A percentile compares a stretch with the other conserved stretches of the same genome.
Evolutionary conservation across 192 early-diverging fungal species (phyloP).

Genomic region (Coemansia sp.): DNA sequence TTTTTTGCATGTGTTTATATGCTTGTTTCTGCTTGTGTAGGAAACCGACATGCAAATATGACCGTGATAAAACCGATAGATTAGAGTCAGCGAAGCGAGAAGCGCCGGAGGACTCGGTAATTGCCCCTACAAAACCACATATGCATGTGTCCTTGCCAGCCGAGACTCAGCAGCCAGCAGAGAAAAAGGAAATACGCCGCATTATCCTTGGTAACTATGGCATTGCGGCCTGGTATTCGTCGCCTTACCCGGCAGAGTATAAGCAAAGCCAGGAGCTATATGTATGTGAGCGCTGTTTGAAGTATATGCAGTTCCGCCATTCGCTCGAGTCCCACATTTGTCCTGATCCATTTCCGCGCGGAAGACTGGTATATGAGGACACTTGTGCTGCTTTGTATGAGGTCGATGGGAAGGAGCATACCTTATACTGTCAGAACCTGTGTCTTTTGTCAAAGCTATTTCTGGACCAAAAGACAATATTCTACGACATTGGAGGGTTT

Average conservation of each 20-base stretch:
- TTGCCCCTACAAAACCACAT: not conserved
- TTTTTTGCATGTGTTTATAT: not conserved
- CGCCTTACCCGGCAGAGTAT: slow-evolving; percentile 94
- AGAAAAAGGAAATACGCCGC: slow-evolving; percentile 25
- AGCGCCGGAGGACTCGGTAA: not conserved
- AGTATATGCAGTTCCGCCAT: slow-evolving; percentile 83
- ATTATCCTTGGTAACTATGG: slow-evolving; percentile 78
- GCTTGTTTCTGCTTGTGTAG: not conserved
- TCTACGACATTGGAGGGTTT: slow-evolving; percentile 91
- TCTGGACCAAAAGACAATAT: slow-evolving; percentile 95
- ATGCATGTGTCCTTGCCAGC: not conserved
- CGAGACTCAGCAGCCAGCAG: not conserved
- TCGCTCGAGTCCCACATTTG: slow-evolving; percentile 63
- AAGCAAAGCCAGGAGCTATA: slow-evolving; percentile 67
- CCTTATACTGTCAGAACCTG: slow-evolving; percentile 94
- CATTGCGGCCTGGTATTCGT: slow-evolving; percentile 91
- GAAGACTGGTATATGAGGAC: slow-evolving; percentile 79
- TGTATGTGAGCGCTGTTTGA: slow-evolving; percentile 90
- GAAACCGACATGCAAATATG: not conserved
- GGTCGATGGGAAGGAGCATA: slow-evolving; percentile 84
- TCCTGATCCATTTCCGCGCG: slow-evolving; percentile 70
- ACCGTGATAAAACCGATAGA: not conserved
- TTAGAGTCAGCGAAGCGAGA: not conserved
- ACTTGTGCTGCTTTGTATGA: slow-evolving; percentile 62
- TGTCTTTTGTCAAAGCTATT: slow-evolving; percentile 93